Evolutionary conservation across 139 green algal genomes (phyloP).

Genomic region (Micractinium conductrix): DNA sequence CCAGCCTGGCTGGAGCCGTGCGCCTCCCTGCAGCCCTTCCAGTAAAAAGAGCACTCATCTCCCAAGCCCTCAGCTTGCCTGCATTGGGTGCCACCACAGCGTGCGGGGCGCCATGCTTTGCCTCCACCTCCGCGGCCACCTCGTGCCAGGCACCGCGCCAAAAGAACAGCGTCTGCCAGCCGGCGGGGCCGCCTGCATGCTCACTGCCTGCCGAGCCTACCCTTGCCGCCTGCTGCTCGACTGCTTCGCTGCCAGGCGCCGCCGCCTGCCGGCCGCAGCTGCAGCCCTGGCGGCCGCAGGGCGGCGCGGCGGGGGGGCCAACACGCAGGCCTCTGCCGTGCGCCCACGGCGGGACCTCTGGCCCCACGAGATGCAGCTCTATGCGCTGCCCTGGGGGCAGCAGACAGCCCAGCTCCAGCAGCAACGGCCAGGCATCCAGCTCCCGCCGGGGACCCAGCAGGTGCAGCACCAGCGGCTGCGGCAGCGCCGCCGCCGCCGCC

Average conservation of each 20-base stretch:
- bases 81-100: conserved; percentile 41
- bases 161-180: conserved; percentile 9
- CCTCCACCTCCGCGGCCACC: conserved; percentile 21
- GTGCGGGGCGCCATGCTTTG: conserved; percentile 1
- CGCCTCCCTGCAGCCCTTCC: neutral
- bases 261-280: neutral
- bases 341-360: conserved; percentile 6
- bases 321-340: conserved; percentile 8
- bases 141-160: conserved; percentile 24
- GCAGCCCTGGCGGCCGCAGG: neutral
- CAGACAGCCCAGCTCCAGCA: conserved; percentile 43
- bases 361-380: conserved; percentile 19
- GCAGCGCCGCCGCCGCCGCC: neutral
- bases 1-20: neutral
- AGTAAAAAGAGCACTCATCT: neutral
- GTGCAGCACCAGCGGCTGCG: conserved; percentile 26
- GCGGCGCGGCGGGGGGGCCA: neutral
- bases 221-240: neutral
- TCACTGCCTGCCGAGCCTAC: neutral
- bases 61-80: neutral
- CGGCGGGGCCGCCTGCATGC: neutral
- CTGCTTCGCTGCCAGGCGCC: neutral
- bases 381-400: conserved; percentile 5
- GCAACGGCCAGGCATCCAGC: conserved; percentile 23
- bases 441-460: conserved; percentile 11